Conservation (phyloP, 2,329 filamentous ascomycete genomes). For the Sarocladium oryzae region DNA sequence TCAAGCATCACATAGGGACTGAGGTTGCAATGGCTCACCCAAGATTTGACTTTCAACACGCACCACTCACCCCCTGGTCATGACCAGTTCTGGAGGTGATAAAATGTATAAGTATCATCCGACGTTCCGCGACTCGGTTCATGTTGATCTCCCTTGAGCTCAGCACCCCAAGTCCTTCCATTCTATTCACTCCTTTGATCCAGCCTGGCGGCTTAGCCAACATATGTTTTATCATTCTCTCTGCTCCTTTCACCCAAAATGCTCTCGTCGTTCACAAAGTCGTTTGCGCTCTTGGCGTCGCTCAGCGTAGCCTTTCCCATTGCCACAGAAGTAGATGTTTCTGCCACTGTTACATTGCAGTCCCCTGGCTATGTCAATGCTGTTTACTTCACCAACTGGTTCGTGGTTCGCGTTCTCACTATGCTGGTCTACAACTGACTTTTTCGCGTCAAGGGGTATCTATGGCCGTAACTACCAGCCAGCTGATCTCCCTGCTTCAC, state of each 20-base stretch:
- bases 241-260: conserved; percentile 17
- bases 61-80: no score
- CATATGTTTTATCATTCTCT: background rate
- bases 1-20: background rate
- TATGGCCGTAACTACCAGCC: conserved; percentile 71
- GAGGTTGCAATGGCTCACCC: background rate
- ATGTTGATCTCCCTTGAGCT: background rate
- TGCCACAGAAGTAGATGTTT: conserved; percentile 16
- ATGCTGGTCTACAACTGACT: background rate
- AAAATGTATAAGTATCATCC: conserved; percentile 7
- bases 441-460: conserved; percentile 52
- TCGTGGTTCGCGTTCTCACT: conserved; percentile 9
- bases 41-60: no score
- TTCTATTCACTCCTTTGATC: conserved; percentile 12
- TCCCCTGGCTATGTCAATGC: conserved; percentile 26
- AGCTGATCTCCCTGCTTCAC: conserved; percentile 58
- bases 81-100: no score
- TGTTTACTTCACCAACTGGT: conserved; percentile 46
- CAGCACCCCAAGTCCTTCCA: conserved; percentile 10
- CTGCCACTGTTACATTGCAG: conserved; percentile 13
- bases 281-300: conserved; percentile 20
- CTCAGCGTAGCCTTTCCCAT: conserved; percentile 18
- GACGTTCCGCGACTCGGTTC: background rate
- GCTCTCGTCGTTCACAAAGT: conserved; percentile 19
- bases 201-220: conserved; percentile 15